Conservation (phyloP, 495 filamentous ascomycete genomes). For the Apodospora peruviana region DNA sequence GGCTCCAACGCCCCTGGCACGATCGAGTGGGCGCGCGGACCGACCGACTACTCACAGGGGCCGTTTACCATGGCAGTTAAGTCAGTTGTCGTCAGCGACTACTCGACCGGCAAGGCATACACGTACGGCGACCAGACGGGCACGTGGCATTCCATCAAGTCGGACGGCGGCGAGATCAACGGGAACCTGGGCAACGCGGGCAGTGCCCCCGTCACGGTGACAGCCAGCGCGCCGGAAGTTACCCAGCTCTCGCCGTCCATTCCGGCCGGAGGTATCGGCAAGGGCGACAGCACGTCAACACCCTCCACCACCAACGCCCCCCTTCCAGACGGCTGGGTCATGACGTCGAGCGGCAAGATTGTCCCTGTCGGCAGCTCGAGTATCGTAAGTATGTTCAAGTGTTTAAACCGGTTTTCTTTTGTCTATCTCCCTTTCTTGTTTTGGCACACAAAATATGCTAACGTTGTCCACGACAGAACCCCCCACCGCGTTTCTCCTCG, state of each 20-base stretch:
- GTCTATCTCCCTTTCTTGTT: too few species aligned
- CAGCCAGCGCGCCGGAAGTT: conserved; percentile 32
- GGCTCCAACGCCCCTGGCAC: conserved; percentile 65
- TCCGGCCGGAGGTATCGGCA: conserved; percentile 56
- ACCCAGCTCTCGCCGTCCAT: conserved; percentile 30
- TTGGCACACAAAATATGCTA: too few species aligned
- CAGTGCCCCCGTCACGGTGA: conserved; percentile 41
- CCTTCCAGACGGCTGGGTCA: conserved; percentile 68
- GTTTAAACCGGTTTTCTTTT: neutral
- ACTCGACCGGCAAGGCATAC: conserved; percentile 83
- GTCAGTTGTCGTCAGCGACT: conserved; percentile 72
- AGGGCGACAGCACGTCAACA: conserved; percentile 41
- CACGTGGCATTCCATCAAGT: conserved; percentile 58
- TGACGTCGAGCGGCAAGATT: conserved; percentile 64
- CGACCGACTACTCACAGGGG: conserved; percentile 69
- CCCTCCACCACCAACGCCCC: conserved; percentile 18
- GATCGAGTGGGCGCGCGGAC: conserved; percentile 80
- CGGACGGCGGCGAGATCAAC: conserved; percentile 51
- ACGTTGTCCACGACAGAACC: neutral
- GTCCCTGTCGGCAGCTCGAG: conserved; percentile 49
- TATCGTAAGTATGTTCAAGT: conserved; percentile 17
- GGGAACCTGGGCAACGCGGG: conserved; percentile 50
- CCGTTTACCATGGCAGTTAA: conserved; percentile 85
- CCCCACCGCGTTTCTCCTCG: neutral
- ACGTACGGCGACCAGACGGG: conserved; percentile 71